Evolutionary conservation across 2,329 filamentous ascomycete genomes (phyloP).

Genomic region (Huntiella omanensis): DNA sequence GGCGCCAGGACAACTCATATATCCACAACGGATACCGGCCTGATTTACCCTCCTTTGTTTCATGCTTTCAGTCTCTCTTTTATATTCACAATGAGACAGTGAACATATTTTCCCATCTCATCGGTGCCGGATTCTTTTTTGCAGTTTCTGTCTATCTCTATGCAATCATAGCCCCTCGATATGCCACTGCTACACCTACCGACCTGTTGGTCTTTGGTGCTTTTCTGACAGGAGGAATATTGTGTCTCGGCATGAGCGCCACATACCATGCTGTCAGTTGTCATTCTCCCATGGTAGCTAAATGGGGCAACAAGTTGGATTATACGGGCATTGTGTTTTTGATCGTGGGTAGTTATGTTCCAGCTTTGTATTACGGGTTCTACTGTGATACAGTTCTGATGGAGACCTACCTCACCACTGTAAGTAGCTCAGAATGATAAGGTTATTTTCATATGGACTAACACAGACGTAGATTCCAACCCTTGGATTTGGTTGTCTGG

Average conservation of each 20-base stretch:
- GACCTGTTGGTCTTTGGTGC: constrained; percentile 59
- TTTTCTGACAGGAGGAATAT: constrained; percentile 58
- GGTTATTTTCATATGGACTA: not conserved
- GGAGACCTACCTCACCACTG: constrained; percentile 55
- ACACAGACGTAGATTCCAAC: constrained; percentile 43
- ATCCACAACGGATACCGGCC: constrained; percentile 35
- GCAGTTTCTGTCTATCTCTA: constrained; percentile 34
- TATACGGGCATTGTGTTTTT: constrained; percentile 85
- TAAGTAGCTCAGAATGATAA: constrained; percentile 22
- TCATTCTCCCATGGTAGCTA: constrained; percentile 59
- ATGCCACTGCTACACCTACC: constrained; percentile 36
- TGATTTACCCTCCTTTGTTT: constrained; percentile 27
- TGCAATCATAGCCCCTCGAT: constrained; percentile 41
- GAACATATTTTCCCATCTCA: constrained; percentile 44
- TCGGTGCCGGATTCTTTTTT: constrained; percentile 45
- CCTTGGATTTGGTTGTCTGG: constrained; percentile 57
- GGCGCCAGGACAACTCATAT: constrained; percentile 41
- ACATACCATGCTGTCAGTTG: constrained; percentile 74
- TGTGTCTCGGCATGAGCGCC: constrained; percentile 64
- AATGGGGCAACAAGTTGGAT: constrained; percentile 81
- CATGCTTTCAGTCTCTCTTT: constrained; percentile 28
- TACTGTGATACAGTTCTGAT: constrained; percentile 49
- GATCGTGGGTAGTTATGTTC: constrained; percentile 82
- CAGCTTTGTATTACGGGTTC: constrained; percentile 74
- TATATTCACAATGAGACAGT: constrained; percentile 43